Evolutionary conservation across 1,139 yeast genomes (phyloP), one percentile per base, ranked within the genome.

Genomic region (Blastobotrys arbuscula): DNA sequence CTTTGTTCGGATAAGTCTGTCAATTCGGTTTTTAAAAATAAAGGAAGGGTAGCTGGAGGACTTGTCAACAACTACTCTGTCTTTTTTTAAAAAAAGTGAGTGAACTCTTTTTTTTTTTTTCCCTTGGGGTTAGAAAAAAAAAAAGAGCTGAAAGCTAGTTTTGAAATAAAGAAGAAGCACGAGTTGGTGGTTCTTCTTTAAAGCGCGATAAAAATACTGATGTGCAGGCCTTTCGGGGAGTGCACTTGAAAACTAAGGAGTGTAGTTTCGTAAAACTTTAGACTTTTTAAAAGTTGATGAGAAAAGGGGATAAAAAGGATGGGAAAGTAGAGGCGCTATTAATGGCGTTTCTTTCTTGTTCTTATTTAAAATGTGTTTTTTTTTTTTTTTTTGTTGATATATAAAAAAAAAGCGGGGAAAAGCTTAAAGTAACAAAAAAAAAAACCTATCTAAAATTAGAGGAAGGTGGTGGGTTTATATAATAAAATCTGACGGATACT

Each of bases 1-100:
- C 50, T 39, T 44, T 45, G 49, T 42, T 48, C 47, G 28, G 53
- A 53, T 48, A 54, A 48, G 50, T 44, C 51, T 47, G 52, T 51
- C 57, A 54, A 37, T 19, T 31, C 35, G 41, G 12, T 21, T 24
- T 24, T 18, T 23, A 21, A 26, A n/a, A 20, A 12, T 21, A 37
- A 41, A 31, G 38, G 20, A 19, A 42, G 24, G 34, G 39, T 28
- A 46, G 45, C 19, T 41, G 49, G 31, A 37, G 45, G 26, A 23
- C 13, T 30, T 13, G 8, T 7, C 16, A 18, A 26, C 49, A 46
- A 46, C 49, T 41, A 46, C 49, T 46, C 42, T 28, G 21, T 16
- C 24, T 10, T 39, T 26, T 21, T n/a, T n/a, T 20, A 6, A 23
- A 31, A 35, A 33, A 40, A 18, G 15, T 4, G 42, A 23, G 30